Evolutionary conservation across 1,284 basidiomycete genomes (phyloP).

Genomic region (Ganoderma multipileum): DNA sequence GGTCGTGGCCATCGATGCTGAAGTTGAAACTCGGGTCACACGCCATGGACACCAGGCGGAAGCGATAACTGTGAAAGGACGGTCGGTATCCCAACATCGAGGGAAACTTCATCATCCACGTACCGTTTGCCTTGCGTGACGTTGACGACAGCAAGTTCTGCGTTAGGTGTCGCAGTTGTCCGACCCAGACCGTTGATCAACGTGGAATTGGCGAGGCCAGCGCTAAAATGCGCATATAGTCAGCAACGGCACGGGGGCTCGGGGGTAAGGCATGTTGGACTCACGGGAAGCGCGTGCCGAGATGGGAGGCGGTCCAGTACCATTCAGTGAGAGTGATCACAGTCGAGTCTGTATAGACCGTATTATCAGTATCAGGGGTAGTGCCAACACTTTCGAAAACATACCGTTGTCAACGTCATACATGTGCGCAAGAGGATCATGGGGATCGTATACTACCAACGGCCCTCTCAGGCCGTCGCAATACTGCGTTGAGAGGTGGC

Average conservation of each 20-base stretch:
- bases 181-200: constrained; percentile 58
- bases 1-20: constrained; percentile 41
- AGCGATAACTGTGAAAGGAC: constrained; percentile 33
- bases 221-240: background rate
- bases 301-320: constrained; percentile 23
- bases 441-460: constrained; percentile 47
- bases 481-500: constrained; percentile 28
- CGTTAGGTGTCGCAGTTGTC: constrained; percentile 25
- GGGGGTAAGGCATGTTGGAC: background rate
- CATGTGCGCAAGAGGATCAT: constrained; percentile 43
- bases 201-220: constrained; percentile 37
- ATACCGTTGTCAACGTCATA: constrained; percentile 42
- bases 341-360: constrained; percentile 19
- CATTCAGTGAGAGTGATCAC: constrained; percentile 32
- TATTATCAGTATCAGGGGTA: background rate
- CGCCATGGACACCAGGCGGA: constrained; percentile 56
- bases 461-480: constrained; percentile 35
- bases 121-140: constrained; percentile 42
- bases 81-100: background rate
- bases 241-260: background rate
- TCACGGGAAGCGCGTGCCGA: constrained; percentile 14
- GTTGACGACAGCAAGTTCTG: constrained; percentile 39
- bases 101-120: background rate
- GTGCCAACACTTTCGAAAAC: background rate
- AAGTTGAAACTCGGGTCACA: constrained; percentile 40